Evolutionary conservation across 2,329 filamentous ascomycete species (phyloP), one percentile per base, ranked within the genome.

Genomic region (Dryadomyces sulphureus): DNA sequence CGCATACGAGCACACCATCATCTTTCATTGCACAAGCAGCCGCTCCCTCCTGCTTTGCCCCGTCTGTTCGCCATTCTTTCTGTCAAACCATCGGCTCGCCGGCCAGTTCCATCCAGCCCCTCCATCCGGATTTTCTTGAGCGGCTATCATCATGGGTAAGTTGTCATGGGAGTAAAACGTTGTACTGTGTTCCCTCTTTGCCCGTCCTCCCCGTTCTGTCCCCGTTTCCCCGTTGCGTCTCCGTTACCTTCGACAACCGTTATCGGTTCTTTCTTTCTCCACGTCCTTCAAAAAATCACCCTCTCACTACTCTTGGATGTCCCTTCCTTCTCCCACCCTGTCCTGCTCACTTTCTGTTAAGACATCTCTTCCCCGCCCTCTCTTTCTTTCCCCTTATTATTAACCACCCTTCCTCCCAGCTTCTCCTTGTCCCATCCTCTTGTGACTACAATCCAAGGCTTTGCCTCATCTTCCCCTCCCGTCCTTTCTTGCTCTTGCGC

Each of bases 141-240:
- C 30, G 16, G 22, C 21, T 49, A 43, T 51, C 45, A 45, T 25
- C 47, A 50, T 50, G 49, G 49, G 49, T 50, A 47, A 48, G 49
- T 49, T 16, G 5, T 36, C 30, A 21, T 24, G 27, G 16, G 20
- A 43, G 41, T 43, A 43, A 35, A 34, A 43, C 41, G 41, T 43
- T 34, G 41, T 43, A 43, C 30, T 36, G 22, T 48, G 22, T 22
- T 34, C 32, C 36, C 16, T 34, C 40, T 20, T 38, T 24, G 16
- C 25, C 17, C 16, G n/a, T 9, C 19, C 34, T 24, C 36, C 39
- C 32, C 39, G 19, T 35, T 43, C 30, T 25, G 21, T 32, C 41
- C 32, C 41, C 41, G 32, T 43, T 38, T 21, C 41, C 32, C 41
- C 41, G 43, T 45, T 45, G 43, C 35, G 46, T 41, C 32, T 45